These are phyloP conservation scores for Pythium vanterpoolii DNA, from an alignment of 352 stramenopile species.

Conservation along the genomic window DNA sequence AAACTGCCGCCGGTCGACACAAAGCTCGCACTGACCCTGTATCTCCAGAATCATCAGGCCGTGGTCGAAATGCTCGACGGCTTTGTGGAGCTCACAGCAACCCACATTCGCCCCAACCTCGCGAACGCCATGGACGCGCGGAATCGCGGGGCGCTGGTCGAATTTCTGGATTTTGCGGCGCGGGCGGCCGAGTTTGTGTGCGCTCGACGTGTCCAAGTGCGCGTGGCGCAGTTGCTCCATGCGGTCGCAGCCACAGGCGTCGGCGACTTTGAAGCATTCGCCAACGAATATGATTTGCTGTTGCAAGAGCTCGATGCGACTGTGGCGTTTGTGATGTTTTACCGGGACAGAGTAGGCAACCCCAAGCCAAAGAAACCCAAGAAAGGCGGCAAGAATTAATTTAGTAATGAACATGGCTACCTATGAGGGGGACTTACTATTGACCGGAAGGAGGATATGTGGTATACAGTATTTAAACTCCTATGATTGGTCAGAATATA, in stretches of 20 bases:
- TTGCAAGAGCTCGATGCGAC: slow-evolving; percentile 33
- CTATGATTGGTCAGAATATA: slow-evolving; percentile 17
- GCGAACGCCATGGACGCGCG: slow-evolving; percentile 28
- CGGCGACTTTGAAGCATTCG: slow-evolving; percentile 38
- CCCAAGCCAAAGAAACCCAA: slow-evolving; percentile 17
- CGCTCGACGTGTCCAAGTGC: slow-evolving; percentile 59
- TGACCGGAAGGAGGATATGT: neutral
- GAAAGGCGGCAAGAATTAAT: slow-evolving; percentile 8
- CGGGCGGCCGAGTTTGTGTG: slow-evolving; percentile 71
- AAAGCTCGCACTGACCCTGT: slow-evolving; percentile 44
- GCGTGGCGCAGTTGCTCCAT: slow-evolving; percentile 53
- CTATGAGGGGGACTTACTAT: slow-evolving; percentile 2
- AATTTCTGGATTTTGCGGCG: slow-evolving; percentile 64
- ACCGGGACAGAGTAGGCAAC: slow-evolving; percentile 25
- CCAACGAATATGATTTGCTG: slow-evolving; percentile 17
- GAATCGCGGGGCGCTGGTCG: slow-evolving; percentile 51
- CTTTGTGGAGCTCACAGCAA: slow-evolving; percentile 50
- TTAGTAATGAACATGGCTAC: slow-evolving; percentile 19
- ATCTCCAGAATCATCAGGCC: slow-evolving; percentile 55
- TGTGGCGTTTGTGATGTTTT: slow-evolving; percentile 36
- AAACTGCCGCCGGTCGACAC: slow-evolving; percentile 59
- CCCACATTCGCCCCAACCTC: slow-evolving; percentile 51
- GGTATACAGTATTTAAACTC: neutral
- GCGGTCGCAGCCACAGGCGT: slow-evolving; percentile 49
- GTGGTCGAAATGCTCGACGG: slow-evolving; percentile 72